A percentile compares a stretch with the other conserved stretches of the same genome.
These are phyloP conservation scores for Termitomyces sp. DNA, from an alignment of 768 basidiomycete species.

Conservation along the genomic window DNA sequence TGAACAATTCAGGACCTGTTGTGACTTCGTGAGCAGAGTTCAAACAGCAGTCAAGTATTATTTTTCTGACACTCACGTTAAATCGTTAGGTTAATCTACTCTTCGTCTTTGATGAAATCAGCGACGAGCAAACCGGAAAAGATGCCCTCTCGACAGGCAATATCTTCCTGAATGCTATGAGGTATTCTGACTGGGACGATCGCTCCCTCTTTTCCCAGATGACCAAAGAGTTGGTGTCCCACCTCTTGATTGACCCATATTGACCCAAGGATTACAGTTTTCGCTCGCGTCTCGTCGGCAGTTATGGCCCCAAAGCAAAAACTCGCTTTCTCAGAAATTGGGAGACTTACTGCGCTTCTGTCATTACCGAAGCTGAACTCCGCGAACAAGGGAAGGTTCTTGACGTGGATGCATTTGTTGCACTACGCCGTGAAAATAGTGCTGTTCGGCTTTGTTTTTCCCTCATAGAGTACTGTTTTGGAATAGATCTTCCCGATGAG, in stretches of 20 bases:
- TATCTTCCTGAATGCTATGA: slow-evolving; percentile 48
- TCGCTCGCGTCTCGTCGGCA: slow-evolving; percentile 39
- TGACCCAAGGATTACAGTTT: slow-evolving; percentile 35
- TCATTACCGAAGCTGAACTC: slow-evolving; percentile 57
- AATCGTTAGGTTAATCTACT: slow-evolving; percentile 49
- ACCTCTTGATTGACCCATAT: not conserved
- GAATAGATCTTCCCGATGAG: slow-evolving; percentile 58
- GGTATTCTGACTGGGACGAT: slow-evolving; percentile 47
- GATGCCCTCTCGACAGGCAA: slow-evolving; percentile 51
- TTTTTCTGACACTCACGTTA: not conserved
- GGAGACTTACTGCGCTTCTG: slow-evolving; percentile 51
- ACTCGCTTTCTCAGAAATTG: slow-evolving; percentile 49
- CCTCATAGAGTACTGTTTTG: slow-evolving; percentile 55
- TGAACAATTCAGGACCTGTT: slow-evolving; percentile 53
- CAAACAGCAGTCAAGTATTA: not conserved
- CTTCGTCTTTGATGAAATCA: slow-evolving; percentile 65
- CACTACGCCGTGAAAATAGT: slow-evolving; percentile 65
- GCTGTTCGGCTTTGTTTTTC: slow-evolving; percentile 61
- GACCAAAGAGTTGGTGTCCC: slow-evolving; percentile 50
- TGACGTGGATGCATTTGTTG: slow-evolving; percentile 45
- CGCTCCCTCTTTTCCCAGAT: slow-evolving; percentile 52
- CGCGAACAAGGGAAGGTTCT: slow-evolving; percentile 54
- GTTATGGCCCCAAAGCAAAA: slow-evolving; percentile 40
- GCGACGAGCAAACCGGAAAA: slow-evolving; percentile 56
- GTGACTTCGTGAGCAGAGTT: slow-evolving; percentile 46